Conservation (phyloP, 75 land plant genomes). For the Selaginella tamariscina region DNA sequence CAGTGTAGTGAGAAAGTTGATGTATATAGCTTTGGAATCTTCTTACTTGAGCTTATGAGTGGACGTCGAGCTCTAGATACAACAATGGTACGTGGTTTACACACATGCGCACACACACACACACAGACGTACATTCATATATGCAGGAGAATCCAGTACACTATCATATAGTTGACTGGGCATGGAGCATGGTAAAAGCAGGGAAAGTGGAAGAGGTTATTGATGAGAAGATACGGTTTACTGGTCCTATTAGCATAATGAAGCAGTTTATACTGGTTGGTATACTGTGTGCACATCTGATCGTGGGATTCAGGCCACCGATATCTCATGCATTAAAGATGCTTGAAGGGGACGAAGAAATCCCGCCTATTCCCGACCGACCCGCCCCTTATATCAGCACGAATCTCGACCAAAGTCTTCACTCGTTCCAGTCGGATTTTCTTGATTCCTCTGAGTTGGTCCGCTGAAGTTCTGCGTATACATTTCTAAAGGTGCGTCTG, state of each 20-base stretch:
- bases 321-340: not conserved
- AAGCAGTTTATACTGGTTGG: slow-evolving; percentile 4
- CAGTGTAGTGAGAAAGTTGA: slow-evolving; percentile 3
- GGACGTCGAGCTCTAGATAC: not conserved
- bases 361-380: slow-evolving; percentile 2
- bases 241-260: not conserved
- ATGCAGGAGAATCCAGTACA: not conserved
- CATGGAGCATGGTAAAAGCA: slow-evolving; percentile 1
- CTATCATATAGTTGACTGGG: slow-evolving; percentile 11
- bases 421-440: too few relatives aligned
- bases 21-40: slow-evolving; percentile 8
- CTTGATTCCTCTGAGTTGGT: too few relatives aligned
- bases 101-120: too few relatives aligned
- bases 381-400: not conserved
- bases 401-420: too few relatives aligned
- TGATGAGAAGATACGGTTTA: slow-evolving; percentile 1
- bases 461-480: too few relatives aligned
- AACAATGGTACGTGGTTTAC: too few relatives aligned
- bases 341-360: not conserved
- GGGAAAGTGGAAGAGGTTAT: not conserved
- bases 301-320: not conserved
- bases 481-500: too few relatives aligned
- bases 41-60: slow-evolving; percentile 6
- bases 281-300: slow-evolving; percentile 6
- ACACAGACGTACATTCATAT: too few relatives aligned